Percentiles rank a stretch among this genome's conserved stretches.
phyloP scores from a whole-genome alignment of 495 filamentous ascomycete genomes.

The Immersiella caudata region DNA sequence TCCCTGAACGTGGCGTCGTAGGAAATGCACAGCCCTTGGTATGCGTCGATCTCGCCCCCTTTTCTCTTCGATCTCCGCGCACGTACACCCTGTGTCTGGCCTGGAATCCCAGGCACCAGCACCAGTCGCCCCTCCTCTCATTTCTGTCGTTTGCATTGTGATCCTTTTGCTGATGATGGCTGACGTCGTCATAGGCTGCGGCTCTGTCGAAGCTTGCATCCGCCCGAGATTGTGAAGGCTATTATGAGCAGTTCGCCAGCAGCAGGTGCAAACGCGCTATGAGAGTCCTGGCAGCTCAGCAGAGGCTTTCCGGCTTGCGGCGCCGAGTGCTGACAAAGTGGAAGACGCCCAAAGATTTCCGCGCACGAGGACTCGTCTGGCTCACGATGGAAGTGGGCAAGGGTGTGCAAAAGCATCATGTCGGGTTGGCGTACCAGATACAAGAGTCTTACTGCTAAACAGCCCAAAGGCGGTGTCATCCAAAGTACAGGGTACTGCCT shows the following conservation, averaged over 20 bases:
- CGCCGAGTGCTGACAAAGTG: background rate
- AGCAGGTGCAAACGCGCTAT: background rate
- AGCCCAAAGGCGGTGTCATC: background rate
- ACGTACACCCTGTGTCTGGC: background rate
- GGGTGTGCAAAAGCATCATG: background rate
- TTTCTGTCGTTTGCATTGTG: background rate
- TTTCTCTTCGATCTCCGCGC: constrained; percentile 12
- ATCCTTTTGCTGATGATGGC: background rate
- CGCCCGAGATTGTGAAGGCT: background rate
- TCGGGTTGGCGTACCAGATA: background rate
- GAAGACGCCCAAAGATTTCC: constrained; percentile 1
- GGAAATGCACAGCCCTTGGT: constrained; percentile 18
- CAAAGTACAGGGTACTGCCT: constrained; percentile 16
- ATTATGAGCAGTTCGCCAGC: background rate
- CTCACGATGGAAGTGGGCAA: background rate
- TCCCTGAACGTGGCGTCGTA: constrained; percentile 14
- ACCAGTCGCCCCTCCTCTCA: background rate
- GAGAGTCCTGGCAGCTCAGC: background rate
- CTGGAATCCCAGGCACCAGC: constrained; percentile 8
- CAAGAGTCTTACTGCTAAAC: background rate
- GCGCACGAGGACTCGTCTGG: background rate
- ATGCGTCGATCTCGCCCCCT: constrained; percentile 16
- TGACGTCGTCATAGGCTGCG: background rate
- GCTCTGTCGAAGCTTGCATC: background rate
- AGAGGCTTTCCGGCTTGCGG: background rate